A percentile compares a stretch with the other conserved stretches of the same genome.
These are phyloP conservation scores for Didymella sp. DNA, from an alignment of 2,329 filamentous ascomycete species.

Conservation along the genomic window DNA sequence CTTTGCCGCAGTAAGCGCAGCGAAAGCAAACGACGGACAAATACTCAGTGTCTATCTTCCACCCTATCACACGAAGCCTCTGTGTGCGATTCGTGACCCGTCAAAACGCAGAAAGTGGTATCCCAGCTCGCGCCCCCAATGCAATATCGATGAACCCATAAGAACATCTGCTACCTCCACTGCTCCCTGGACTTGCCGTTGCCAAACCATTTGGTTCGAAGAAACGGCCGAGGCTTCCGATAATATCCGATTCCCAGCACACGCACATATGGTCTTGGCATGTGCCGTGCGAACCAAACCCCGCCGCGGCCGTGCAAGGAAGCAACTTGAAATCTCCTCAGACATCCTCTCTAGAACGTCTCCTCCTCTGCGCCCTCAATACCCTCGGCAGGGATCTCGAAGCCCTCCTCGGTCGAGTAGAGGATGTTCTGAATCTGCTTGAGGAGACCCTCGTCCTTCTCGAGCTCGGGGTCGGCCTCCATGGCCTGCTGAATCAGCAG, in stretches of 20 bases:
- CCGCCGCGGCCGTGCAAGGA: neutral
- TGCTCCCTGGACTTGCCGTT: conserved; percentile 59
- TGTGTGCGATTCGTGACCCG: conserved; percentile 28
- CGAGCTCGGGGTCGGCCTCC: conserved; percentile 89
- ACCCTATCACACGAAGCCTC: conserved; percentile 8
- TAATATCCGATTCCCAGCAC: neutral
- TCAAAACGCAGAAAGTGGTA: conserved; percentile 42
- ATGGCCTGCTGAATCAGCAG: conserved; percentile 90
- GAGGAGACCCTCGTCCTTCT: conserved; percentile 91
- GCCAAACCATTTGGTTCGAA: neutral
- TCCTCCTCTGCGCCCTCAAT: conserved; percentile 79
- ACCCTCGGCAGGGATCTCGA: conserved; percentile 82
- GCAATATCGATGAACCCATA: conserved; percentile 31
- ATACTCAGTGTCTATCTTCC: conserved; percentile 12
- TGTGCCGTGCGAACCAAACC: neutral
- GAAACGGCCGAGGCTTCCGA: neutral
- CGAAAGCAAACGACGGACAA: conserved; percentile 10
- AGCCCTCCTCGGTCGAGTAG: conserved; percentile 87
- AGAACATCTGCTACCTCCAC: conserved; percentile 22
- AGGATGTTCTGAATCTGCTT: conserved; percentile 97
- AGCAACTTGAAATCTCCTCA: neutral
- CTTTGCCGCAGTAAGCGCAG: conserved; percentile 8
- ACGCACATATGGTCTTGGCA: neutral
- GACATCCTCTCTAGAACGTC: conserved; percentile 43
- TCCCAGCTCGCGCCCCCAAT: conserved; percentile 44